Base-by-base conservation (phyloP, 192 early-diverging fungal species). In the Mortierella alpina region DNA sequence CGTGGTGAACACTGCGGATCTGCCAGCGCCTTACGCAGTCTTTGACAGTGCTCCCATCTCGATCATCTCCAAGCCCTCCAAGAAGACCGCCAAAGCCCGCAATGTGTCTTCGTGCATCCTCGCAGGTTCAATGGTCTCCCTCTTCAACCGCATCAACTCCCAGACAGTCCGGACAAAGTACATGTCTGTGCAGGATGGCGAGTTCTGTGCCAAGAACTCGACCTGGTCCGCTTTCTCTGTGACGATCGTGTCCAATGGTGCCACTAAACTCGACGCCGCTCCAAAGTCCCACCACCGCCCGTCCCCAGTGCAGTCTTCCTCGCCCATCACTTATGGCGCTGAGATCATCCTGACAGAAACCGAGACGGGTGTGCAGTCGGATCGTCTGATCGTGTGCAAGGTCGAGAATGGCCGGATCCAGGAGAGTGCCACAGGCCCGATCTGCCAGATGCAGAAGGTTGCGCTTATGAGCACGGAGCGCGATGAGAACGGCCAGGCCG, bases 51-150 rank as follows among this genome's bases (percentile, higher is more conserved):
- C 84, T 7, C 90, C 94, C 8, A 90, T 98, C 55, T 83, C 89
- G 17, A 95, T 96, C 60, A 96, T 98, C 39, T 96, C 95, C 59
- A 98, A 98, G 82, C 96, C 96, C 13, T 94, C 92, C 57, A 96
- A 95, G 79, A 97, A 96, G 84, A 95, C 93, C 0, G 91, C 93
- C 54, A 95, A 94, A 85, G 91, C 92, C 8, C 88, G 91, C 69
- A 93, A 94, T 83, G 86, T 88, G 45, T 92, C 91, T 2, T 88
- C 88, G 1, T 93, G 95, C 67, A 92, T 97, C 54, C 86, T 89
- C 22, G 89, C 90, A 31, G 93, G 93, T 7, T 90, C 91, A 15
- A 77, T 88, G 9, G 88, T 98, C 14, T 92, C 94, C 12, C 86
- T 98, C 39, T 97, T 96, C 79, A 96, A 96, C 68, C 93, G 96